Base-by-base conservation (phyloP, 129 eudicot genomes). In the Smallanthus sonchifolius region DNA sequence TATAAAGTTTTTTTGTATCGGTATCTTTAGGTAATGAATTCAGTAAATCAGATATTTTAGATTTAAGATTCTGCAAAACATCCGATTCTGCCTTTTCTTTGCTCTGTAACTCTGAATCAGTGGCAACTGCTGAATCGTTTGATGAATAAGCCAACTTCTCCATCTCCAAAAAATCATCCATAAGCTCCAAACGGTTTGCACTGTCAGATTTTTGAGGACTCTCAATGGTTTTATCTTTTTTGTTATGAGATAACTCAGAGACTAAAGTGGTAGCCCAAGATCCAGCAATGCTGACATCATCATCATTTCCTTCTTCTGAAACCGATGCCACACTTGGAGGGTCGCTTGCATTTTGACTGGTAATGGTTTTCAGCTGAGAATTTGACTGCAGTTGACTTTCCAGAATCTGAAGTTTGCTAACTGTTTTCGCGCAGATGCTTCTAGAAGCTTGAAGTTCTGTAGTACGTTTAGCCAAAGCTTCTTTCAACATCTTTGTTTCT, bases 141-240 rank as follows among this genome's bases (percentile, higher is more conserved):
- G 97, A 78, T 42, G 69, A 76, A 80, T 75, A 39, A 3, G 99
- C 99, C 69, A 95, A 86, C 73, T 91, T 95, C 84, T 95, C 99
- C 99, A 95, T 95, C 82, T 95, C 99, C 64, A 91, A 67, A 75
- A 95, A 95, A 83, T 95, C 99, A 81, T 88, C 97, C 99, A 95
- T 95, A 44, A 95, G 97, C 72, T 88, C 99, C 74, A 88, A 74
- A 59, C 84, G 93, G 45, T 57, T 88, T 54, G 84, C 55, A 24
- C 56, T 88, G 47, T 86, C 97, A 80, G 96, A 30, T 62, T 85
- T 94, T 51, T 51, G 75, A 7, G 83, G 81, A 79, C 84, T 88
- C 37, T 76, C 96, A 45, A 57, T 78, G 77, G n/a, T 86, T 72
- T 86, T 90, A 32, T 85, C 93, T 69, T 83, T 91, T 74, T 83